phyloP scores from a whole-genome alignment of 352 stramenopile genomes.

The Hyaloperonospora arabidopsidis region DNA sequence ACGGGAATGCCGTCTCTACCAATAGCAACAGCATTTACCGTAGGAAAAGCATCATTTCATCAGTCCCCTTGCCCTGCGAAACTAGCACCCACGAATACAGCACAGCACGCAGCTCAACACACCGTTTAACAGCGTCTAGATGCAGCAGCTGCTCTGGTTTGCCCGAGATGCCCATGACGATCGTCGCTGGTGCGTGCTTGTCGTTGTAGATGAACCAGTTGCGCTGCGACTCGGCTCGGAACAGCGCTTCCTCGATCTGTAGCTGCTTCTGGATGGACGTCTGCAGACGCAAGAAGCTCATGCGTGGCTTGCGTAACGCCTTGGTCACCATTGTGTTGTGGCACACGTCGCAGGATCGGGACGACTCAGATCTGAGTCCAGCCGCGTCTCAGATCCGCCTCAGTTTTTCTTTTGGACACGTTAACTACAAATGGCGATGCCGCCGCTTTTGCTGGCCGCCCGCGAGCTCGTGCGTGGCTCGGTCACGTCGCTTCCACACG shows the following conservation, averaged over 20 bases:
- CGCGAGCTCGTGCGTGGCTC: conserved; percentile 26
- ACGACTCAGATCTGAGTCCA: conserved; percentile 6
- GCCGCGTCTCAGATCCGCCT: not conserved
- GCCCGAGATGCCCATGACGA: conserved; percentile 94
- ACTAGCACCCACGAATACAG: not conserved
- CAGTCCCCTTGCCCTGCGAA: not conserved
- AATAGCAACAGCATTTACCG: conserved; percentile 2
- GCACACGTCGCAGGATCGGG: conserved; percentile 1
- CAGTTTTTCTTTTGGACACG: conserved; percentile 18
- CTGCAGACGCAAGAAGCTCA: conserved; percentile 66
- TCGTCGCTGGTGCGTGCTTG: conserved; percentile 54
- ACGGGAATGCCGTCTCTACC: conserved; percentile 73
- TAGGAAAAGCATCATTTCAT: conserved; percentile 1
- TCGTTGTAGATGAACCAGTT: conserved; percentile 85
- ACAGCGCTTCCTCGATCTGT: conserved; percentile 89
- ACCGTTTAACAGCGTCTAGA: conserved; percentile 72
- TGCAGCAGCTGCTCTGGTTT: conserved; percentile 89
- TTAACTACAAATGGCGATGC: conserved; percentile 14
- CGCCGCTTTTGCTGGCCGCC: conserved; percentile 32
- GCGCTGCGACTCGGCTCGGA: conserved; percentile 76
- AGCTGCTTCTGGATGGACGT: conserved; percentile 79
- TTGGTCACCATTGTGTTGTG: conserved; percentile 3
- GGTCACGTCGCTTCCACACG: not conserved
- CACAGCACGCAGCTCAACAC: conserved; percentile 17
- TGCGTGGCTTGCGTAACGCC: conserved; percentile 35